phyloP scores from a whole-genome alignment of 2,329 filamentous ascomycete genomes.

The Elsinoe australis region DNA sequence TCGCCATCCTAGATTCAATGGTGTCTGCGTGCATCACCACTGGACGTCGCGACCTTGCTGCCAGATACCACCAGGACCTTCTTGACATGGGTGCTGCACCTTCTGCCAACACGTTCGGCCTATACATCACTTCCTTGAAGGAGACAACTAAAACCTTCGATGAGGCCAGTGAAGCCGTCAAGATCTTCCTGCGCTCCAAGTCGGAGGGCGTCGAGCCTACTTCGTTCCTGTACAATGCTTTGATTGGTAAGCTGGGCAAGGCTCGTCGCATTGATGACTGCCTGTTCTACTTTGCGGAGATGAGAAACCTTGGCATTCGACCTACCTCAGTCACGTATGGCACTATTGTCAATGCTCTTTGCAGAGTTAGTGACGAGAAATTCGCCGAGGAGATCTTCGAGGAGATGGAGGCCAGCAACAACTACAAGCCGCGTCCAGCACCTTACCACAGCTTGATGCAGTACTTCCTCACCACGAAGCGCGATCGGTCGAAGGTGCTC shows the following conservation, averaged over 20 bases:
- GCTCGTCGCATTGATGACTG: constrained; percentile 96
- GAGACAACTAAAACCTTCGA: constrained; percentile 97
- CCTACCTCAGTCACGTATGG: constrained; percentile 97
- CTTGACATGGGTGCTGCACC: constrained; percentile 83
- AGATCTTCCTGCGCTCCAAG: constrained; percentile 93
- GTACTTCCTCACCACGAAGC: constrained; percentile 96
- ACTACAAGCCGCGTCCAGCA: constrained; percentile 95
- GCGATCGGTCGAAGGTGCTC: constrained; percentile 87
- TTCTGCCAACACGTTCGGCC: constrained; percentile 92
- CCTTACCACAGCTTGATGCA: constrained; percentile 99
- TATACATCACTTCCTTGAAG: constrained; percentile 99
- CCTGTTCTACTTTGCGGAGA: constrained; percentile 95
- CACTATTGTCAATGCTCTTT: constrained; percentile 94
- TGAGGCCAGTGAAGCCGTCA: constrained; percentile 91
- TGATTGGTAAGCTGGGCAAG: constrained; percentile 97
- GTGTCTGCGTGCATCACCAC: constrained; percentile 81
- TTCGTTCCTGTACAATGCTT: constrained; percentile 94
- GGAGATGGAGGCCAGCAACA: constrained; percentile 97
- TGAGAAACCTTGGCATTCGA: constrained; percentile 85
- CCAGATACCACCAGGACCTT: constrained; percentile 84
- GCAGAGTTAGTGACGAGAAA: constrained; percentile 93
- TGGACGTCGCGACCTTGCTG: constrained; percentile 71
- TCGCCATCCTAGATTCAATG: constrained; percentile 93
- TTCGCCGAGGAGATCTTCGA: constrained; percentile 97
- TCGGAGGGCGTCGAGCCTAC: constrained; percentile 90